phyloP scores from a whole-genome alignment of 2,329 filamentous ascomycete genomes.

The Penicillium thymicola region DNA sequence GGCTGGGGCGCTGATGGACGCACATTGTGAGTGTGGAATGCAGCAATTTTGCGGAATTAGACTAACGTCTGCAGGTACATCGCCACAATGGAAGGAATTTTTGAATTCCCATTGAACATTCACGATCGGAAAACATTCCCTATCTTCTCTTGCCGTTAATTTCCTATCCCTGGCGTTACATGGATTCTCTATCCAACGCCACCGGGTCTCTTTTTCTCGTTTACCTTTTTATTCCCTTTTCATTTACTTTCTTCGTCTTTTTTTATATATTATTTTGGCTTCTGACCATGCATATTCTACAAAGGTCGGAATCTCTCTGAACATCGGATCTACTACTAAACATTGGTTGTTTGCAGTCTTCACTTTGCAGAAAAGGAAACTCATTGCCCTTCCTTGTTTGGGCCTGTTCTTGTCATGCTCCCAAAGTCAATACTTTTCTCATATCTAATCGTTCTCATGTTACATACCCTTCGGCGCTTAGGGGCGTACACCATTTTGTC shows the following conservation, averaged over 20 bases:
- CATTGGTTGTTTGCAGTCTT: not conserved
- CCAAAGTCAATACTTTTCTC: not conserved
- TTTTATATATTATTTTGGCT: not conserved
- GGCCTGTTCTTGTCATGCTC: not conserved
- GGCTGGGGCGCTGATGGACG: conserved; percentile 48
- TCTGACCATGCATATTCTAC: not conserved
- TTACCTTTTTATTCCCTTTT: not conserved
- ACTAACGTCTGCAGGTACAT: conserved; percentile 39
- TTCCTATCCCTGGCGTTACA: not conserved
- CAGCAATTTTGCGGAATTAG: too few relatives aligned
- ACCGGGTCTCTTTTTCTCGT: not conserved
- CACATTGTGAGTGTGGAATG: conserved; percentile 43
- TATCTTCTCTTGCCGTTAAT: conserved; percentile 42
- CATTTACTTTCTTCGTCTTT: not conserved
- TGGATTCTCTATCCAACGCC: not conserved
- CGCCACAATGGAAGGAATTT: conserved; percentile 49
- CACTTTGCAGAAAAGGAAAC: not conserved
- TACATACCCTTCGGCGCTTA: conserved; percentile 25
- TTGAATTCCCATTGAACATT: conserved; percentile 47
- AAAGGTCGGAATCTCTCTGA: not conserved
- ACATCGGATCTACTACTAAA: not conserved
- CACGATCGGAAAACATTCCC: conserved; percentile 49
- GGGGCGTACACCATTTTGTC: conserved; percentile 13
- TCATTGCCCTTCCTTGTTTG: not conserved
- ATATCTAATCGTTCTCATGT: conserved; percentile 2